Evolutionary conservation across 2,329 filamentous ascomycete genomes (phyloP), one percentile per base, ranked within the genome.

Genomic region (Diatrype stigma): DNA sequence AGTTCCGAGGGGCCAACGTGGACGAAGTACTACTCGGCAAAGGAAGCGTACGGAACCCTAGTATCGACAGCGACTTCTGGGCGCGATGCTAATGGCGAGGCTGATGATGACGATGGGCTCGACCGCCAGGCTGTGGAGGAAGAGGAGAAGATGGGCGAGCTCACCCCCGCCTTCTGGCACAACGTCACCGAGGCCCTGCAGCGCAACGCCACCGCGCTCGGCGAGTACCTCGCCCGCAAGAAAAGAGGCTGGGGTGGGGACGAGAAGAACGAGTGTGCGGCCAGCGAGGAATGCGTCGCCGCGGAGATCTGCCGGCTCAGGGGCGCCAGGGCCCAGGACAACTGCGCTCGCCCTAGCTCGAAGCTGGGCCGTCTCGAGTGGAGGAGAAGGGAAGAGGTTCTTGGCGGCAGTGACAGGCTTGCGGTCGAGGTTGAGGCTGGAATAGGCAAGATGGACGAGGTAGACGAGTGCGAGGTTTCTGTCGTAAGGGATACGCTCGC

Each of bases 91-190:
- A n/a, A n/a, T n/a, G n/a, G n/a, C n/a, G n/a, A n/a, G n/a, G n/a
- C n/a, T n/a, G n/a, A n/a, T n/a, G n/a, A n/a, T n/a, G n/a, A n/a
- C n/a, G n/a, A n/a, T n/a, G n/a, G n/a, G n/a, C n/a, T n/a, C n/a
- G n/a, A n/a, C n/a, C n/a, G n/a, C n/a, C n/a, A n/a, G n/a, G n/a
- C n/a, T n/a, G n/a, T n/a, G n/a, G n/a, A n/a, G 3, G 65, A 63
- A 0, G 46, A 55, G 1, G 60, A 62, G 7, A 21, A 23, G 7
- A 7, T 16, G 12, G 34, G 34, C 6, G 73, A 84, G 56, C 72
- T 85, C 32, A 79, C 76, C 1, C 75, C 80, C 0, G 74, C 74
- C 1, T 83, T 83, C 63, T 84, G 81, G 80, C 80, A 83, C 61
- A 74, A 78, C 55, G 69, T 83, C 19, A 83, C 80, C 1, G 67